A percentile compares a stretch with the other conserved stretches of the same genome.
phyloP scores from a whole-genome alignment of 1,139 yeast species.

The Debaryomycetaceae sp. region DNA sequence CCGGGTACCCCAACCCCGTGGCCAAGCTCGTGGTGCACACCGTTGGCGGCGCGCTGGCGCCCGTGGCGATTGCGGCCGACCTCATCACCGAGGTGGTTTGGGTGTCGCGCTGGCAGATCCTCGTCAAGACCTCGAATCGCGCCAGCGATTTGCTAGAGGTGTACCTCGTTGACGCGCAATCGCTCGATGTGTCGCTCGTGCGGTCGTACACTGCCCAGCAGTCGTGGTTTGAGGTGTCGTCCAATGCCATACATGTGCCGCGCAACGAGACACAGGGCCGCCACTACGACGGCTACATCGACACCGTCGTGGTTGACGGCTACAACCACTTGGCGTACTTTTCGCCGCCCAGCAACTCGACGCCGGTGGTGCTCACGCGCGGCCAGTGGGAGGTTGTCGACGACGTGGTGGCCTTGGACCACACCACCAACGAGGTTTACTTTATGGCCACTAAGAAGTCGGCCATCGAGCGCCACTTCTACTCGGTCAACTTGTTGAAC shows the following conservation, averaged over 20 bases:
- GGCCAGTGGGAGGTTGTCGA: slow-evolving; percentile 55
- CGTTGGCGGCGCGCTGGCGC: no score
- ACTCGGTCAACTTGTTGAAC: slow-evolving; percentile 39
- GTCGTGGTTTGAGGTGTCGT: slow-evolving; percentile 77
- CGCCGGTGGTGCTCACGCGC: slow-evolving; percentile 37
- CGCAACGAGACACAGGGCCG: slow-evolving; percentile 44
- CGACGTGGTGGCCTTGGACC: slow-evolving; percentile 46
- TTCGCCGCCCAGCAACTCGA: slow-evolving; percentile 45
- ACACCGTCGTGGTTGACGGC: slow-evolving; percentile 49
- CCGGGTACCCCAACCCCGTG: slow-evolving; percentile 41
- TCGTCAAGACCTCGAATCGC: slow-evolving; percentile 41
- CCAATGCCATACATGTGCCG: slow-evolving; percentile 68
- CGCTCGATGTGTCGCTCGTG: slow-evolving; percentile 24
- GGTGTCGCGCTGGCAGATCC: slow-evolving; percentile 31
- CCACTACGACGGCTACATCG: slow-evolving; percentile 49
- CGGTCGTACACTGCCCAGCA: slow-evolving; percentile 32
- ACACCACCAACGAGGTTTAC: slow-evolving; percentile 37
- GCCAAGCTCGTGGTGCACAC: slow-evolving; percentile 34
- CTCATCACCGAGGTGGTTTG: slow-evolving; percentile 42
- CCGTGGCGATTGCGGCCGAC: slow-evolving; percentile 18
- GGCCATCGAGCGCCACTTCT: slow-evolving; percentile 50
- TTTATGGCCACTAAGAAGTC: slow-evolving; percentile 48
- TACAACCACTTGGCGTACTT: slow-evolving; percentile 56
- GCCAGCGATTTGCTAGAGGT: slow-evolving; percentile 39
- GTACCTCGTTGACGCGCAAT: slow-evolving; percentile 32